phyloP scores from a whole-genome alignment of 2,329 filamentous ascomycete species.

The Claviceps quebecensis region DNA sequence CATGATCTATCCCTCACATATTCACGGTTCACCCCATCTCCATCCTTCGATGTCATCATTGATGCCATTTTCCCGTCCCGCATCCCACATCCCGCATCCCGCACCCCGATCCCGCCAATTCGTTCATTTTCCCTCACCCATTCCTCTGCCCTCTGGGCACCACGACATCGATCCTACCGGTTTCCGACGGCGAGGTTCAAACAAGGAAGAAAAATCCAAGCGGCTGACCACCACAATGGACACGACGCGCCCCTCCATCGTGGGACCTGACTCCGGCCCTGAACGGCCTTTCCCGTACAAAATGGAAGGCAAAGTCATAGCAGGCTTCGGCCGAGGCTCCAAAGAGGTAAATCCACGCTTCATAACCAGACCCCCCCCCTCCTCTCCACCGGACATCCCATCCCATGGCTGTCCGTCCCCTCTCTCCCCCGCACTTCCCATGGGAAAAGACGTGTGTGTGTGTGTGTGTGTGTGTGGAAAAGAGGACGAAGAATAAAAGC shows the following conservation, averaged over 20 bases:
- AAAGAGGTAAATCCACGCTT: conserved; percentile 50
- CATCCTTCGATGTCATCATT: neutral
- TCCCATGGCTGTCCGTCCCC: too few species aligned
- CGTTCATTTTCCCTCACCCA: too few species aligned
- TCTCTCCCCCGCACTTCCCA: too few species aligned
- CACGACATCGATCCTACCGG: too few species aligned
- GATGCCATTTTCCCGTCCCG: too few species aligned
- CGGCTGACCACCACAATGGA: neutral
- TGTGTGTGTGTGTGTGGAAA: too few species aligned
- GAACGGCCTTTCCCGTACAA: conserved; percentile 66
- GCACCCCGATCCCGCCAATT: too few species aligned
- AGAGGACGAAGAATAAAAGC: too few species aligned
- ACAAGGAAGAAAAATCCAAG: neutral
- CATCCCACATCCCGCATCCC: too few species aligned
- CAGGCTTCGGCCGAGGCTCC: conserved; percentile 85
- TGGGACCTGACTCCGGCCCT: conserved; percentile 62
- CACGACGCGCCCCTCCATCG: conserved; percentile 45
- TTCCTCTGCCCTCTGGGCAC: too few species aligned
- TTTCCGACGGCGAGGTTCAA: too few species aligned
- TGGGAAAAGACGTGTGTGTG: too few species aligned
- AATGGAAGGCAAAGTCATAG: conserved; percentile 77
- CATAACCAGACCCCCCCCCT: conserved; percentile 10
- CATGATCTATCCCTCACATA: neutral
- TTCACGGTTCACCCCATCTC: neutral
- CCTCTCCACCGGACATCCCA: neutral